Evolutionary conservation across 352 stramenopile genomes (phyloP).

Genomic region (Blastocystis sp.): DNA sequence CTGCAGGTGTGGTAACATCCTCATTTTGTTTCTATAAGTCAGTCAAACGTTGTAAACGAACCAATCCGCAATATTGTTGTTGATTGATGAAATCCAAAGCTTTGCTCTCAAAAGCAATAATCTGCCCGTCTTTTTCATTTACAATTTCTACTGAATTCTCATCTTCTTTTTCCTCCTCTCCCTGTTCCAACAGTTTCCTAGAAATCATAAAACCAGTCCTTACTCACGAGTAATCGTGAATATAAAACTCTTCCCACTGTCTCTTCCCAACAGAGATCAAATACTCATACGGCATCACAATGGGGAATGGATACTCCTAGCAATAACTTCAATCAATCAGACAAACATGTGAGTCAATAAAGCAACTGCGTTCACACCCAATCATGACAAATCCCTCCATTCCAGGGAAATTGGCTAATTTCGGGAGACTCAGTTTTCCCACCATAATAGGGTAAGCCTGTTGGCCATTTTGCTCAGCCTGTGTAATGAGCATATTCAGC

Average conservation of each 20-base stretch:
- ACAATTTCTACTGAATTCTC: not conserved
- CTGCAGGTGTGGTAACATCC: not conserved
- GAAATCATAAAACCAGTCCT: not conserved
- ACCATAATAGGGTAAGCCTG: not conserved
- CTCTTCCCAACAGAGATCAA: not conserved
- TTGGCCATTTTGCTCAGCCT: not conserved
- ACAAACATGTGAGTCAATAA: not conserved
- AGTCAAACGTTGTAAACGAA: not conserved
- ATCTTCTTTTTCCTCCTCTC: not conserved
- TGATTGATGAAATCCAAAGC: not conserved
- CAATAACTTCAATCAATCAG: not conserved
- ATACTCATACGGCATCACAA: constrained; percentile 33
- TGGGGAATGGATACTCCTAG: constrained; percentile 19
- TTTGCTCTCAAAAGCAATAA: constrained; percentile 15
- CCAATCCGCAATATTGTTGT: not conserved
- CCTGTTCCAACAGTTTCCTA: not conserved
- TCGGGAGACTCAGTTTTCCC: not conserved
- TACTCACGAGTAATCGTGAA: not conserved
- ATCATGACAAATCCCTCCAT: constrained; percentile 32
- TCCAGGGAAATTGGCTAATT: constrained; percentile 12
- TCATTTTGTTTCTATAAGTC: not conserved
- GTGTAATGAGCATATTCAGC: not conserved
- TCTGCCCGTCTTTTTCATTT: not conserved
- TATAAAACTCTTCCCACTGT: not conserved
- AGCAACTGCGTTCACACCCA: constrained; percentile 26